Evolutionary conservation across 192 early-diverging fungal species (phyloP).

Genomic region (Coemansia aciculifera): DNA sequence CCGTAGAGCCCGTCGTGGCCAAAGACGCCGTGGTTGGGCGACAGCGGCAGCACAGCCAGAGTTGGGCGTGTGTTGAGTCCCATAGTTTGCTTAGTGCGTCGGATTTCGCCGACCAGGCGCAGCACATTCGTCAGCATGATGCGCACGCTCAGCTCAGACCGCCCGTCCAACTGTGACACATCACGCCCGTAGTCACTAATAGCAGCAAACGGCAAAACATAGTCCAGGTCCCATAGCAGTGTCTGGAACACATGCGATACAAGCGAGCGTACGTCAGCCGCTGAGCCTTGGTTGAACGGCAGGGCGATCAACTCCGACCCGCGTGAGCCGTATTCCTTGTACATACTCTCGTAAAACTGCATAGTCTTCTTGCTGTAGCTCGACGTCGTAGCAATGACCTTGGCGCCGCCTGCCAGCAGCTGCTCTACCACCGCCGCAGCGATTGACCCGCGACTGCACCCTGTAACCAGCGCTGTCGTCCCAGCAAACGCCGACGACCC

Average conservation of each 20-base stretch:
- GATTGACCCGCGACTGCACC: constrained; percentile 88
- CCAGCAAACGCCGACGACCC: constrained; percentile 76
- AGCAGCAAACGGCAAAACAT: constrained; percentile 92
- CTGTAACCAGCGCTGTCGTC: constrained; percentile 82
- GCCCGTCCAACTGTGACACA: constrained; percentile 75
- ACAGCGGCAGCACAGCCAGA: constrained; percentile 84
- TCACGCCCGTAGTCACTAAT: constrained; percentile 82
- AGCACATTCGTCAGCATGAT: constrained; percentile 94
- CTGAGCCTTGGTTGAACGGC: constrained; percentile 90
- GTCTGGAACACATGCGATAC: constrained; percentile 81
- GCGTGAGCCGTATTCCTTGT: constrained; percentile 80
- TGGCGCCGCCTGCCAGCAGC: constrained; percentile 67
- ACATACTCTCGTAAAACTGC: constrained; percentile 83
- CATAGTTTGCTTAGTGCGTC: constrained; percentile 68
- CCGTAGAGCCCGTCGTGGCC: constrained; percentile 91
- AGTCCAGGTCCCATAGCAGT: constrained; percentile 87
- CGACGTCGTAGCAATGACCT: constrained; percentile 82
- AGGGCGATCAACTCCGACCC: constrained; percentile 85
- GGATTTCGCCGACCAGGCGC: constrained; percentile 83
- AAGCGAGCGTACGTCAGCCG: constrained; percentile 71
- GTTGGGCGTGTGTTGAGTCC: constrained; percentile 80
- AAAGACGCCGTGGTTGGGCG: constrained; percentile 96
- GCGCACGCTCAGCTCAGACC: constrained; percentile 83
- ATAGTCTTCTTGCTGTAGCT: constrained; percentile 68
- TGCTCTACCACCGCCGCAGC: constrained; percentile 81